Evolutionary conservation across 208 protist genomes (phyloP).

Genomic region (Naegleria fowleri): DNA sequence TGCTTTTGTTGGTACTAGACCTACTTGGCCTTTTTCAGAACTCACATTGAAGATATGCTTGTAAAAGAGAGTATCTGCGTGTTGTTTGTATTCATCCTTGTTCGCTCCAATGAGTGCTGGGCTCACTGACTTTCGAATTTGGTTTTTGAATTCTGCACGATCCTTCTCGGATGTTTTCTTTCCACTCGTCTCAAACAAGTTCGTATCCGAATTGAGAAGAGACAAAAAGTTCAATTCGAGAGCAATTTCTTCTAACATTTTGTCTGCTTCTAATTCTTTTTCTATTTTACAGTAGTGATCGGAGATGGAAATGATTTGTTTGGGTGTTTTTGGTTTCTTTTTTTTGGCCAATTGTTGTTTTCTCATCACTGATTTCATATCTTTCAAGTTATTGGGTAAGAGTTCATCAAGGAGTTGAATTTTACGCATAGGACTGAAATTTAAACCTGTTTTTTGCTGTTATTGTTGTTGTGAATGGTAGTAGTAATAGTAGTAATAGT

Average conservation of each 20-base stretch:
- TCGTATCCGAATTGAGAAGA: background rate
- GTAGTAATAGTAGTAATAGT: too few species aligned
- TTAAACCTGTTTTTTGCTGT: background rate
- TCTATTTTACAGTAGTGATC: slow-evolving; percentile 6
- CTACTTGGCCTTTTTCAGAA: background rate
- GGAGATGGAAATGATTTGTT: background rate
- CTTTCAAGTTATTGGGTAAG: background rate
- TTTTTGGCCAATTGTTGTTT: background rate
- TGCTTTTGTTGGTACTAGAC: background rate
- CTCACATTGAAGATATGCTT: background rate
- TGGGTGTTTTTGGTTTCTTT: slow-evolving; percentile 10
- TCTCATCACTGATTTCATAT: background rate
- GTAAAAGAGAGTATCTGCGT: background rate
- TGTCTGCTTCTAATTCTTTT: slow-evolving; percentile 9
- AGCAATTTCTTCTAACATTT: background rate
- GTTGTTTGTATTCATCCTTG: background rate
- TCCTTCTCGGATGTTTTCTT: background rate
- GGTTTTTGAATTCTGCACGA: background rate
- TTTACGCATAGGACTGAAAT: background rate
- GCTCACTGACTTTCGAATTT: background rate
- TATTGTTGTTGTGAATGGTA: too few species aligned
- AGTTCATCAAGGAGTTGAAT: background rate
- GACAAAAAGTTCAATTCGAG: background rate
- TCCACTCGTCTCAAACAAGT: background rate
- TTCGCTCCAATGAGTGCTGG: background rate